Evolutionary conservation across 1,139 yeast species (phyloP), one percentile per base, ranked within the genome.

Genomic region (Petasospora rhodanensis): DNA sequence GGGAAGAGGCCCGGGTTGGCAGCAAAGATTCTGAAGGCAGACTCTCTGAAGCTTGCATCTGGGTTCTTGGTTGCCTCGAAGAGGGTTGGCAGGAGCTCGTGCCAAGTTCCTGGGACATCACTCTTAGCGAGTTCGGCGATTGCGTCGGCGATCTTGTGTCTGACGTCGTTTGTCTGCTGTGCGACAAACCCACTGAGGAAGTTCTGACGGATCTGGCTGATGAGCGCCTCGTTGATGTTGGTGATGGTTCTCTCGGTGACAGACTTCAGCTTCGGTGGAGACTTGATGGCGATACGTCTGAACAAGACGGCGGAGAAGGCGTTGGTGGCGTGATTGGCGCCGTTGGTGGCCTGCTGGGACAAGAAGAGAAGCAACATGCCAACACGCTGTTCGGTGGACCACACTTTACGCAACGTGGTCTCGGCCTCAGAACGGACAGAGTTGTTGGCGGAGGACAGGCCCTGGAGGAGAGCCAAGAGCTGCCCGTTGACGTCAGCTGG

Each of bases 121-220:
- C 71, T 77, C 47, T 76, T 79, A 4, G 96, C 94, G 25, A 91
- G 76, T 58, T 89, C 97, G 1, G 97, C 85, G 37, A 91, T 83
- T 5, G 95, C 95, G 63, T 91, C 98, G 5, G 96, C 79, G 35
- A 91, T 67, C 56, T 91, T 91, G 58, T 89, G 96, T 56, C 97
- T 79, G 22, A 87, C 89, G 43, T 71, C 74, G 41, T 75, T 75
- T 15, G 82, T 66, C 54, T 79, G 82, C 38, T 70, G 79, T 4
- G 78, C 55, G 6, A 73, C 56, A 47, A 91, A 85, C 10, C 96
- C 97, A 35, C 71, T 70, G 46, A 89, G 67, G 30, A 91, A 70
- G 22, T 75, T 66, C 12, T 66, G 49, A 48, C 94, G 76, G 37
- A 89, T 76, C 52, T 81, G 84, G 22, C 55, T 58, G 41, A 76